Percentiles rank a stretch among this genome's conserved stretches.
These are phyloP conservation scores for Phytophthora sp. DNA, from an alignment of 352 stramenopile genomes.

Conservation along the genomic window DNA sequence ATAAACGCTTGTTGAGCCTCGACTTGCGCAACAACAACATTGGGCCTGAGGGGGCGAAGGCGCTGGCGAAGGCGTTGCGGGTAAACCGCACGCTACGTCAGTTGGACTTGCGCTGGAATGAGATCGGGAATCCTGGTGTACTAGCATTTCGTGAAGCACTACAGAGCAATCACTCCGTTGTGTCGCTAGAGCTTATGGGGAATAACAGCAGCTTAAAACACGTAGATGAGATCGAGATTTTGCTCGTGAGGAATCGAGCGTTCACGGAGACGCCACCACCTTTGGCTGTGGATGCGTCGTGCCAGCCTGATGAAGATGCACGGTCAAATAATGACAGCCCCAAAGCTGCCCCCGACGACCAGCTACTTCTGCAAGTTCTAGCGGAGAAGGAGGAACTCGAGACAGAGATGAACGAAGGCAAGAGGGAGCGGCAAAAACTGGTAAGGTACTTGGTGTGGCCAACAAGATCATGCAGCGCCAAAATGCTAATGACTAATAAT, in stretches of 20 bases:
- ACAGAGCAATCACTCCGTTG: conserved; percentile 70
- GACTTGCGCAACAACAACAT: conserved; percentile 91
- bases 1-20: conserved; percentile 65
- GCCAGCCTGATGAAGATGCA: conserved; percentile 28
- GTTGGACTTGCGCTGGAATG: conserved; percentile 86
- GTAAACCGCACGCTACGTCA: conserved; percentile 72
- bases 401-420: conserved; percentile 39
- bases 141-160: conserved; percentile 74
- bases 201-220: conserved; percentile 84
- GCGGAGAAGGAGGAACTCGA: conserved; percentile 73
- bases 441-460: no score
- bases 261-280: conserved; percentile 29
- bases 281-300: conserved; percentile 30
- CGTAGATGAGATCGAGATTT: conserved; percentile 63
- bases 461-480: no score
- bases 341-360: conserved; percentile 33
- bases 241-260: conserved; percentile 64
- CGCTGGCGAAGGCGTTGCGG: conserved; percentile 57
- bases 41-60: conserved; percentile 66
- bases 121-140: conserved; percentile 75
- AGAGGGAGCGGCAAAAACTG: conserved; percentile 56
- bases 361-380: conserved; percentile 69
- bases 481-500: no score
- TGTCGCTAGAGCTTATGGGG: conserved; percentile 69
- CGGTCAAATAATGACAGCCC: conserved; percentile 16